These are phyloP conservation scores for Cavenderia fasciculata DNA, from an alignment of 78 protist genomes.

Conservation along the genomic window DNA sequence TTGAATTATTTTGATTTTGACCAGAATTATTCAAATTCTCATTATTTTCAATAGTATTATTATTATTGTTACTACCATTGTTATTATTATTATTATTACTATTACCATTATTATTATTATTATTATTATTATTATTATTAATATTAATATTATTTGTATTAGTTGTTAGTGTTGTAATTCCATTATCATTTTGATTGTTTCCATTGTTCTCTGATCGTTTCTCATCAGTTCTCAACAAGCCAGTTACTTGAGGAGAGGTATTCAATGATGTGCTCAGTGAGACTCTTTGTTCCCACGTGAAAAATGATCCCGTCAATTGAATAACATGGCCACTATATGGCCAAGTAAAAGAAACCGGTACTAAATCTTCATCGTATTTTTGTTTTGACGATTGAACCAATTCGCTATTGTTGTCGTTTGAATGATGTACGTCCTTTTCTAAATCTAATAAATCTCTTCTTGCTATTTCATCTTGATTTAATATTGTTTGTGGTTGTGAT, in stretches of 20 bases:
- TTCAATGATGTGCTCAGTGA: slow-evolving; percentile 36
- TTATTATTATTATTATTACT: too few species aligned
- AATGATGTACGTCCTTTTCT: neutral
- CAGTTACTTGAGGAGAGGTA: slow-evolving; percentile 66
- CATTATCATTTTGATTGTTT: neutral
- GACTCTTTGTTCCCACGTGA: slow-evolving; percentile 64
- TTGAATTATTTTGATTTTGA: too few species aligned
- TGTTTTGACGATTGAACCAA: neutral
- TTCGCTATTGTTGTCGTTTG: neutral
- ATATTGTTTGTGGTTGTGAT: neutral
- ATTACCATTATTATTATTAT: too few species aligned
- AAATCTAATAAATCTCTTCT: neutral
- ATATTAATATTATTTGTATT: too few species aligned
- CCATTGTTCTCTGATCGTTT: slow-evolving; percentile 66
- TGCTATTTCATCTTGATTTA: neutral
- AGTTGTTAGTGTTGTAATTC: neutral
- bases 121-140: too few species aligned
- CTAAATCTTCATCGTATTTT: slow-evolving; percentile 29
- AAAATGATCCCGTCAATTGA: slow-evolving; percentile 75
- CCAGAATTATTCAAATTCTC: too few species aligned
- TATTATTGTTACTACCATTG: too few species aligned
- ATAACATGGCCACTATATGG: slow-evolving; percentile 82
- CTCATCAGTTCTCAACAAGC: slow-evolving; percentile 64
- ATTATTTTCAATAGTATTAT: too few species aligned
- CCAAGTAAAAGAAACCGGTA: slow-evolving; percentile 82